Evolutionary conservation across 1,284 basidiomycete genomes (phyloP).

Genomic region (Meira miltonrushii): DNA sequence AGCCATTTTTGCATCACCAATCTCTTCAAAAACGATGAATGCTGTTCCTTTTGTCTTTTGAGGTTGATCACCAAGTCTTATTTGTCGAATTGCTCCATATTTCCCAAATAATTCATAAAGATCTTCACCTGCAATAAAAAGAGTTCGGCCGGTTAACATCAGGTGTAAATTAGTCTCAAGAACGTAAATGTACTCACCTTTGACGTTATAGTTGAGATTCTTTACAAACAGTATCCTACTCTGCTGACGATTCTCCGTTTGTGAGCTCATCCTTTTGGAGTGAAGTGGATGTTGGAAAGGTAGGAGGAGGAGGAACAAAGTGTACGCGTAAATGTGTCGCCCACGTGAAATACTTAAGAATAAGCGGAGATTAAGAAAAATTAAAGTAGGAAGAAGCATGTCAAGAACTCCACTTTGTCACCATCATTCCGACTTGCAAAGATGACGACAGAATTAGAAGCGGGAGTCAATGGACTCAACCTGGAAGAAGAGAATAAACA

Average conservation of each 20-base stretch:
- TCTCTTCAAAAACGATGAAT: slow-evolving; percentile 64
- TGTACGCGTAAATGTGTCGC: too few relatives aligned
- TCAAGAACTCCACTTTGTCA: too few relatives aligned
- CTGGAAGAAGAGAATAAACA: too few relatives aligned
- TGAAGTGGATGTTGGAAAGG: too few relatives aligned
- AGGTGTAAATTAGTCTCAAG: neutral
- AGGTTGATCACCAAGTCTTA: slow-evolving; percentile 72
- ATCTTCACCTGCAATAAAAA: slow-evolving; percentile 64
- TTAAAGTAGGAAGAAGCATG: too few relatives aligned
- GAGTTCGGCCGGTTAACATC: neutral
- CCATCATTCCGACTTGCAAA: too few relatives aligned
- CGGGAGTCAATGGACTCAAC: too few relatives aligned
- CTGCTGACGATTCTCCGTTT: slow-evolving; percentile 23
- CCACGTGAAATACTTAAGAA: too few relatives aligned
- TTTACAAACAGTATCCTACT: slow-evolving; percentile 51
- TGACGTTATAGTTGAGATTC: slow-evolving; percentile 90
- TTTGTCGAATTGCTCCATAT: slow-evolving; percentile 93
- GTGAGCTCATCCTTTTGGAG: slow-evolving; percentile 2
- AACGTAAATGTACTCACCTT: slow-evolving; percentile 3
- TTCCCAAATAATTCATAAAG: slow-evolving; percentile 95
- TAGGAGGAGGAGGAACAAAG: too few relatives aligned
- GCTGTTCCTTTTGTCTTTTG: slow-evolving; percentile 89
- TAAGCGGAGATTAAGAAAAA: too few relatives aligned
- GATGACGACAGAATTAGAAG: too few relatives aligned
- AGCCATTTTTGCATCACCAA: slow-evolving; percentile 69